A percentile compares a stretch with the other conserved stretches of the same genome.
Evolutionary conservation across 495 filamentous ascomycete genomes (phyloP).

Genomic region (Aeminium ludgeri): DNA sequence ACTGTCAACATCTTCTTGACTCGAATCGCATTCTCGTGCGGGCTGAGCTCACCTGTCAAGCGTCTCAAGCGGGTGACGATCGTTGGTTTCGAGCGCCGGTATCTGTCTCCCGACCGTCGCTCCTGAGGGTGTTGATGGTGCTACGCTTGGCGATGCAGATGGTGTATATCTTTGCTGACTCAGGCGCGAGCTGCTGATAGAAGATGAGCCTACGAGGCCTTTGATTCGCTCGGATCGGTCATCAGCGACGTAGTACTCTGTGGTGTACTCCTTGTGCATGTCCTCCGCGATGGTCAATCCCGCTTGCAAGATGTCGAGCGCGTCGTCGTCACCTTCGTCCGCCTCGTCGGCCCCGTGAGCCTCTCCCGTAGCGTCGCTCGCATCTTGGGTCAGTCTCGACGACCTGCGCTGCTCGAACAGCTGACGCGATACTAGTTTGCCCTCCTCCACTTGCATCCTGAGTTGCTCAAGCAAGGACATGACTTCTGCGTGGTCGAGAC

Average conservation of each 20-base stretch:
- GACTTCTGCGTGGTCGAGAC: neutral
- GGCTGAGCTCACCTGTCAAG: too few relatives aligned
- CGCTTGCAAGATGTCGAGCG: neutral
- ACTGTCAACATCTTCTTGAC: too few relatives aligned
- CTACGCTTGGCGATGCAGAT: too few relatives aligned
- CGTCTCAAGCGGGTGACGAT: too few relatives aligned
- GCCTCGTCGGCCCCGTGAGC: neutral
- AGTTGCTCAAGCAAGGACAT: neutral
- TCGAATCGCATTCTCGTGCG: too few relatives aligned
- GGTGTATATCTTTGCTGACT: too few relatives aligned
- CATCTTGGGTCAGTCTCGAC: too few relatives aligned
- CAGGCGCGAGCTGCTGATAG: too few relatives aligned
- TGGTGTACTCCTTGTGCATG: constrained; percentile 3
- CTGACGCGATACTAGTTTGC: neutral
- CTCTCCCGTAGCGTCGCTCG: too few relatives aligned
- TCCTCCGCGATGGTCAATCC: constrained; percentile 1
- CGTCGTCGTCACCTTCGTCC: neutral
- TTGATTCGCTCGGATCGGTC: neutral
- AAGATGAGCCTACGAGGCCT: neutral
- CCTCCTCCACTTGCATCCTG: neutral
- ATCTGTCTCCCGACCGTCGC: too few relatives aligned
- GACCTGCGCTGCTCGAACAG: neutral
- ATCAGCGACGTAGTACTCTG: constrained; percentile 2
- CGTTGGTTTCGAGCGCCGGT: too few relatives aligned
- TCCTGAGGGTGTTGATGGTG: too few relatives aligned